Evolutionary conservation across 2,329 filamentous ascomycete genomes (phyloP).

Genomic region (Meredithiella fracta): DNA sequence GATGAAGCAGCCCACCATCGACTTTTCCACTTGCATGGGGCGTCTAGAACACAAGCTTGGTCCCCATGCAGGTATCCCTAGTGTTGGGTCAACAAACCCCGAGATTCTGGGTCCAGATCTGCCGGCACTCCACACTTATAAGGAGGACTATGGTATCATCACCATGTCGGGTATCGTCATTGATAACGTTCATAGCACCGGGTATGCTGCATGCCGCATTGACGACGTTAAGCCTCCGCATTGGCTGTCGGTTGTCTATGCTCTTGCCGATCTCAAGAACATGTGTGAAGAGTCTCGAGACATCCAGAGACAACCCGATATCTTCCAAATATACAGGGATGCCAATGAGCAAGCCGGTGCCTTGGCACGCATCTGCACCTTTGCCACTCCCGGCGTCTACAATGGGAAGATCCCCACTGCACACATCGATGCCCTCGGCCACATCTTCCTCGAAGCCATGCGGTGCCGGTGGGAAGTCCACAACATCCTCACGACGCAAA

Average conservation of each 20-base stretch:
- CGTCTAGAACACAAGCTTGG: background rate
- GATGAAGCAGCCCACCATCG: slow-evolving; percentile 4
- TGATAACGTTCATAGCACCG: background rate
- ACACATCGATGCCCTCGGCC: background rate
- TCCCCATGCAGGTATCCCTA: slow-evolving; percentile 1
- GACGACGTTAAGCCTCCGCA: background rate
- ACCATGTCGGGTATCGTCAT: slow-evolving; percentile 7
- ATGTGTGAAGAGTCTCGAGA: slow-evolving; percentile 4
- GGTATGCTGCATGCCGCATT: background rate
- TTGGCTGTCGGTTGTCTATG: background rate
- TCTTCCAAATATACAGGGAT: slow-evolving; percentile 5
- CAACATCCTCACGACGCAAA: background rate
- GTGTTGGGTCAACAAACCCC: background rate
- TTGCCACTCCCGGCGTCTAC: background rate
- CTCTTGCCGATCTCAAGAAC: background rate
- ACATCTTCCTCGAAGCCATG: slow-evolving; percentile 1
- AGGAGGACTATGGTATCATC: background rate
- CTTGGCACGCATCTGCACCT: background rate
- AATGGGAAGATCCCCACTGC: background rate
- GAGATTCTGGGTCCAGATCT: slow-evolving; percentile 4
- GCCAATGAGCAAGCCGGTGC: background rate
- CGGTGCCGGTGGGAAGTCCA: background rate
- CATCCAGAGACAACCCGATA: slow-evolving; percentile 3
- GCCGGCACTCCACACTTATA: background rate
- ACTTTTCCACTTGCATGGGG: background rate